Evolutionary conservation across 176 grass and related monocot species (phyloP), one percentile per base, ranked within the genome.

Genomic region (Ampelocalamus luodianensis): DNA sequence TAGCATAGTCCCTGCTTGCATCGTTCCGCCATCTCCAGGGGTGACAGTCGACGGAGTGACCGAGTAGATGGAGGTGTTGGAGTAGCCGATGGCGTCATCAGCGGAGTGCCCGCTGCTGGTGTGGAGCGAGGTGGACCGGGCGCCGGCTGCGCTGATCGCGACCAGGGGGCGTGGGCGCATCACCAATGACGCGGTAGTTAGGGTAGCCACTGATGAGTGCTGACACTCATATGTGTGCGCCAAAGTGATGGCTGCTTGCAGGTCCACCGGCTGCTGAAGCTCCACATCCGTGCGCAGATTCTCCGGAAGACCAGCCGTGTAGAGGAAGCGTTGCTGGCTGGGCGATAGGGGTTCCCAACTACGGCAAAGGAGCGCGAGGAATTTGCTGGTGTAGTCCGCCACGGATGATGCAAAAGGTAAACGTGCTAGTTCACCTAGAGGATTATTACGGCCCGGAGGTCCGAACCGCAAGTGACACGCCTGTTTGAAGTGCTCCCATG

Each of bases 41-140:
- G n/a, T 17, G 8, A 22, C 7, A 61, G 3, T 7, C 10, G 3
- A 10, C 10, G 1, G 4, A 62, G 24, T 2, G 24, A 4, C 0
- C 23, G 10, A n/a, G n/a, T 62, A 0, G 23, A 24, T 17, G 15
- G 15, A 2, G 3, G 3, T 61, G 58, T 26, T 61, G 8, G 22
- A 26, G n/a, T 26, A 10, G 56, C 6, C 4, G 20, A 3, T 7
- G 0, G 16, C 2, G 6, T 9, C 3, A 2, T 4, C 6, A n/a
- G 4, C 6, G 16, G 8, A 11, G 22, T 7, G n/a, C 0, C 0
- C 0, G 1, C 0, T 18, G 15, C 5, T 37, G 16, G 3, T 38
- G 13, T 16, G 61, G 0, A 4, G 4, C 4, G 13, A 2, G 4
- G 12, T 15, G 6, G 27, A 16, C 5, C 26, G 5, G 5, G 1